phyloP scores from a whole-genome alignment of 768 basidiomycete species.

The Neoboletus brunneissimus region DNA sequence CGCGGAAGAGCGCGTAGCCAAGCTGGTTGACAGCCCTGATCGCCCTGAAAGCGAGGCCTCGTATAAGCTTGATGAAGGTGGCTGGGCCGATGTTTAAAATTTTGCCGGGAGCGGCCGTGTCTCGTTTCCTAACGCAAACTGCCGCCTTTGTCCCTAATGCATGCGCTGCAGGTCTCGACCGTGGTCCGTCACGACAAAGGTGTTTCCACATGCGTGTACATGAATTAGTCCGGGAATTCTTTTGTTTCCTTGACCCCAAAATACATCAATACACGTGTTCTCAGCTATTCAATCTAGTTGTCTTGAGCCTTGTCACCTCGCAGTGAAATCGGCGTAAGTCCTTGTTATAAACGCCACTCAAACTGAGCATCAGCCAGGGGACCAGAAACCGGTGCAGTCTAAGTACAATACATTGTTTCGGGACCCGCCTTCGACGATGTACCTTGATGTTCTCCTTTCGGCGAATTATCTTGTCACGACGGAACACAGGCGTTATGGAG shows the following conservation, averaged over 20 bases:
- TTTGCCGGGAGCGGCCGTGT: background rate
- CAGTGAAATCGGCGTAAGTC: background rate
- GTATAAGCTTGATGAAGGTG: conserved; percentile 88
- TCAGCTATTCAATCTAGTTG: background rate
- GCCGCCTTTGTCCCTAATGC: background rate
- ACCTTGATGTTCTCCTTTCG: background rate
- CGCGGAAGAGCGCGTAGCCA: conserved; percentile 88
- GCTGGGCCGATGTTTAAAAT: conserved; percentile 79
- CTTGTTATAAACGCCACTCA: background rate
- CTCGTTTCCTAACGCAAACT: background rate
- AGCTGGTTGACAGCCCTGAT: conserved; percentile 87
- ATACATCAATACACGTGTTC: background rate
- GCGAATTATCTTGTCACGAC: background rate
- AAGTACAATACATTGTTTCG: background rate
- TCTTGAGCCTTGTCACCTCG: background rate
- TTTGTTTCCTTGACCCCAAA: background rate
- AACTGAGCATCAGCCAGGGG: background rate
- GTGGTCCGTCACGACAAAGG: background rate
- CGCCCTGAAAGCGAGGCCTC: conserved; percentile 88
- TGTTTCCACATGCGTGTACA: background rate
- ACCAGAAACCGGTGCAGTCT: background rate
- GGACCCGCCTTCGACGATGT: background rate
- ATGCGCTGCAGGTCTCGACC: background rate
- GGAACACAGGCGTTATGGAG: background rate
- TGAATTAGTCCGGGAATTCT: background rate